Conservation (phyloP, 768 basidiomycete species). For the Ramaria sp. region DNA sequence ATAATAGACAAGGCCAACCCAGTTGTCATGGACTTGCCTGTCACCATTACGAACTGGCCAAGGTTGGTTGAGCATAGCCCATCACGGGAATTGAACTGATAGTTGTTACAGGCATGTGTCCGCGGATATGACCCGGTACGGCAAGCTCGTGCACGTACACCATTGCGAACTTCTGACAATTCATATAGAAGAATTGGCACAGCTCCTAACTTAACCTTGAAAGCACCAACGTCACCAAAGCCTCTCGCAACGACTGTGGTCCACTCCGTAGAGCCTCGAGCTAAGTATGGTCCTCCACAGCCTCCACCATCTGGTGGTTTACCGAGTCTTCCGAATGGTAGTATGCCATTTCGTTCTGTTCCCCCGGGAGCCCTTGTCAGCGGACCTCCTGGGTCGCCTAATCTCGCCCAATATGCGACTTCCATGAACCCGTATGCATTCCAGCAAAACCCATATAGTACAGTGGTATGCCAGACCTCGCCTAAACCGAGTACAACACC, state of each 20-base stretch:
- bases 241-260: neutral
- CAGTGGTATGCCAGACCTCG: neutral
- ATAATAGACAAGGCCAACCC: constrained; percentile 58
- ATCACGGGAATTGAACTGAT: neutral
- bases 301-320: neutral
- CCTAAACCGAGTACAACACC: neutral
- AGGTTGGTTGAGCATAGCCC: constrained; percentile 34
- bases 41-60: constrained; percentile 81
- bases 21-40: constrained; percentile 62
- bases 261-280: neutral
- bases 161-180: neutral
- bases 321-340: neutral
- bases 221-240: neutral
- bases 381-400: neutral
- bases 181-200: constrained; percentile 35
- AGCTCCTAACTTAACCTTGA: constrained; percentile 29
- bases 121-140: constrained; percentile 50
- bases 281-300: neutral
- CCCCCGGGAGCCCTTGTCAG: neutral
- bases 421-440: neutral
- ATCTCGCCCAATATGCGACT: neutral
- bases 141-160: neutral
- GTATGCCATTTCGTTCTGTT: neutral
- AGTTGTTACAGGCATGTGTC: constrained; percentile 47
- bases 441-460: neutral